Base-by-base conservation (phyloP, 164 flowering plant species). In the Stephania cephalantha region DNA sequence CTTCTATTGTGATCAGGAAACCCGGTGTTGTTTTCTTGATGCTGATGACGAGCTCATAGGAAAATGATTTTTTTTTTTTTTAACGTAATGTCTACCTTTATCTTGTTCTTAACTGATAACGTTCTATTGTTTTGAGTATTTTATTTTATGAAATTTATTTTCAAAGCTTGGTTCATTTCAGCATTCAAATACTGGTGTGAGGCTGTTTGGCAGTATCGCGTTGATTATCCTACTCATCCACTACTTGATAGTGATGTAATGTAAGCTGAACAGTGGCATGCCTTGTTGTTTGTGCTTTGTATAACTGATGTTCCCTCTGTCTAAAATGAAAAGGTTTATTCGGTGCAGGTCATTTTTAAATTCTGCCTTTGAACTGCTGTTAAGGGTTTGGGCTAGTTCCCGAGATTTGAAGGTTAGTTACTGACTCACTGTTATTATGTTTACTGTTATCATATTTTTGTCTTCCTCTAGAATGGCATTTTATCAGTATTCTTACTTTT, bases 101-200 rank as follows among this genome's bases (percentile, higher is more conserved):
- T 29, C 69, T 48, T 75, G 67, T 79, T 11, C 44, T 69, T 68
- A 10, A 5, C n/a, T 9, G 15, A 6, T 3, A 12, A 53, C 25
- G 3, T 53, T 53, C 11, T 53, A 3, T 9, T 53, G 11, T 17
- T 53, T 53, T 53, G 58, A 53, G 15, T 53, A 53, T 53, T 53
- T 17, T 53, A 53, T 53, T 53, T 53, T 53, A 53, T 12, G 15
- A 55, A 55, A 55, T 1, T 55, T 55, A 55, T 55, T 18, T 18
- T 55, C 18, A 55, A 55, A 3, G 1, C 48, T 70, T 46, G 48
- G 46, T 73, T 77, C 17, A 72, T 83, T 87, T 55, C 87, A 94
- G 99, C 99, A 76, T 88, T 96, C 82, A 96, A 90, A 82, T 94
- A 93, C 78, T 94, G 99, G 99, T 91, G 98, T 83, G 97, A 92